phyloP scores from a whole-genome alignment of 1,139 yeast genomes.

The Suhomyces wounanorum region DNA sequence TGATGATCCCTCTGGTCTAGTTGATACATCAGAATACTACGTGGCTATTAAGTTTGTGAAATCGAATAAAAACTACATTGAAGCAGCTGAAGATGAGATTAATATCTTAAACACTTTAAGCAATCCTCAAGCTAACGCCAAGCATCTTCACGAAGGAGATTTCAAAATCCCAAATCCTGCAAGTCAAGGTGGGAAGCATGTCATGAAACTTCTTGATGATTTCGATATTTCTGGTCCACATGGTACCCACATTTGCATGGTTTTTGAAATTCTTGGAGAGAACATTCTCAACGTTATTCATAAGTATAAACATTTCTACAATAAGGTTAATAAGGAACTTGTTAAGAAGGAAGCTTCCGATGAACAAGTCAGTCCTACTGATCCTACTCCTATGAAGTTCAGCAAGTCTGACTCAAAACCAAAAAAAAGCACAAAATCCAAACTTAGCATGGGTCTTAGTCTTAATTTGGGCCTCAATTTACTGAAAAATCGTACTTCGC shows the following conservation, averaged over 20 bases:
- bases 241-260: constrained; percentile 82
- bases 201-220: constrained; percentile 65
- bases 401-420: constrained; percentile 26
- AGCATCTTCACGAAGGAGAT: constrained; percentile 10
- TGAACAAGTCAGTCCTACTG: constrained; percentile 10
- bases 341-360: constrained; percentile 4
- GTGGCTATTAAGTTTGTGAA: constrained; percentile 87
- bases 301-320: constrained; percentile 52
- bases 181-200: constrained; percentile 63
- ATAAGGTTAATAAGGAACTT: constrained; percentile 14
- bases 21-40: constrained; percentile 53
- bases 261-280: constrained; percentile 85
- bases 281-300: constrained; percentile 71
- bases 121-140: constrained; percentile 25
- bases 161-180: constrained; percentile 4
- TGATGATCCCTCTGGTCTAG: not conserved
- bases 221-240: constrained; percentile 72
- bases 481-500: constrained; percentile 7
- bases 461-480: constrained; percentile 14
- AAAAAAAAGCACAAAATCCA: constrained; percentile 28
- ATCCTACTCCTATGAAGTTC: constrained; percentile 18
- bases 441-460: constrained; percentile 29
- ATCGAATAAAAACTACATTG: constrained; percentile 73
- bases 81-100: constrained; percentile 86
- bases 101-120: constrained; percentile 53